These are phyloP conservation scores for Mycena vitilis DNA, from an alignment of 768 basidiomycete species.

Conservation along the genomic window DNA sequence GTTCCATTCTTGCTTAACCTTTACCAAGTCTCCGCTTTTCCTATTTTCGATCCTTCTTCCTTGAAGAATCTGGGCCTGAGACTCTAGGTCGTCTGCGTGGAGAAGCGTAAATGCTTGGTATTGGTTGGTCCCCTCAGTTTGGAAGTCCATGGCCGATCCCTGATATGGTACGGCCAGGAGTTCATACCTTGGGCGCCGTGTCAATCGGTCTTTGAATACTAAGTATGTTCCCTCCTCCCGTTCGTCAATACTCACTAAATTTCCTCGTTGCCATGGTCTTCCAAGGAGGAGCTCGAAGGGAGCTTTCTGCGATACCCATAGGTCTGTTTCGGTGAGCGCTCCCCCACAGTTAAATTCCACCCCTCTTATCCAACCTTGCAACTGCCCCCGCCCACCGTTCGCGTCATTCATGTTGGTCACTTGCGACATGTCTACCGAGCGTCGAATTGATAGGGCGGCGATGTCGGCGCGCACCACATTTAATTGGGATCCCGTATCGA, in stretches of 20 bases:
- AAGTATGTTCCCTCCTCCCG: constrained; percentile 42
- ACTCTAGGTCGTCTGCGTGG: too few species aligned
- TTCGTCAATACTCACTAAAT: constrained; percentile 42
- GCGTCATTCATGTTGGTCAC: constrained; percentile 41
- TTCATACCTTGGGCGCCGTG: constrained; percentile 25
- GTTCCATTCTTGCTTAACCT: too few species aligned
- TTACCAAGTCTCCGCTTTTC: too few species aligned
- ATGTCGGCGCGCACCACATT: constrained; percentile 37
- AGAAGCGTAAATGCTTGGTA: too few species aligned
- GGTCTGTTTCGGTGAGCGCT: constrained; percentile 34
- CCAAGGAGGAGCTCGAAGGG: constrained; percentile 39
- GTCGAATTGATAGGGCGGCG: constrained; percentile 7
- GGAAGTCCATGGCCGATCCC: too few species aligned
- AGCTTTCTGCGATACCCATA: constrained; percentile 36
- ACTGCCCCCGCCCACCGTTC: constrained; percentile 40
- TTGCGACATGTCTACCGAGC: constrained; percentile 30
- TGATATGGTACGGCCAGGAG: constrained; percentile 24
- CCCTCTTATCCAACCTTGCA: constrained; percentile 36
- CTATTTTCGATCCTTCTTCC: too few species aligned
- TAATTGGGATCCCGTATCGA: constrained; percentile 44
- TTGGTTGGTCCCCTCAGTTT: too few species aligned
- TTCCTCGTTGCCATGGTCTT: constrained; percentile 41
- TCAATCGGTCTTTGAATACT: constrained; percentile 36
- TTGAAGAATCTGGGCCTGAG: too few species aligned
- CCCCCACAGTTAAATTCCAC: constrained; percentile 40